Conservation (phyloP, 164 flowering plant species). For the Protea cynaroides region DNA sequence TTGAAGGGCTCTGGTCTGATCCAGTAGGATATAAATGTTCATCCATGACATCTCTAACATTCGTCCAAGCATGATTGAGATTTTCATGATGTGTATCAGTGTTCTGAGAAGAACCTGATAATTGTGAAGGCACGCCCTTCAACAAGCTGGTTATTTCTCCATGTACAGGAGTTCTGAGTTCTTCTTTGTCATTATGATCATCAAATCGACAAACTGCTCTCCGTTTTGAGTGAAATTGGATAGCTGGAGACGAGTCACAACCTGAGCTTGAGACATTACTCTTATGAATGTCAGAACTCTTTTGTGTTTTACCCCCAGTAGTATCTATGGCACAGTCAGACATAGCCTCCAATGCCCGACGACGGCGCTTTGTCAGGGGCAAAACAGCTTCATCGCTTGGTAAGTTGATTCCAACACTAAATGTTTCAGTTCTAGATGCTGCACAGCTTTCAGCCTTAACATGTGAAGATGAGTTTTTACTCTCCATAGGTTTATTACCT, state of each 20-base stretch:
- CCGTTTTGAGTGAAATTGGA: slow-evolving; percentile 34
- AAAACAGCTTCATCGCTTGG: slow-evolving; percentile 50
- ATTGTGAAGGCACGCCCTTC: slow-evolving; percentile 16
- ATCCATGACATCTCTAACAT: slow-evolving; percentile 14
- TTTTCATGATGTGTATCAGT: slow-evolving; percentile 14
- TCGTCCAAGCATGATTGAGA: slow-evolving; percentile 14
- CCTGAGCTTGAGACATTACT: slow-evolving; percentile 24
- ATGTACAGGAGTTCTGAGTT: slow-evolving; percentile 68
- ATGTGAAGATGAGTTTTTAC: slow-evolving; percentile 19
- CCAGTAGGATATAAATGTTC: slow-evolving; percentile 14
- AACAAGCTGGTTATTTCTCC: slow-evolving; percentile 31
- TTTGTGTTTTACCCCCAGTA: slow-evolving; percentile 25
- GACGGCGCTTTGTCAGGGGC: slow-evolving; percentile 47
- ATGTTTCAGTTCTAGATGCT: slow-evolving; percentile 21
- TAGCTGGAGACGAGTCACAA: slow-evolving; percentile 18
- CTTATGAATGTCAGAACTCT: slow-evolving; percentile 15
- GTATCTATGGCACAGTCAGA: slow-evolving; percentile 26
- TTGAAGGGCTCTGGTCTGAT: slow-evolving; percentile 11
- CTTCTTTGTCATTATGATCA: slow-evolving; percentile 54
- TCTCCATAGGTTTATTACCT: slow-evolving; percentile 19
- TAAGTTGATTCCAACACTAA: slow-evolving; percentile 18
- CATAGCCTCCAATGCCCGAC: slow-evolving; percentile 44
- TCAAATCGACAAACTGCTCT: slow-evolving; percentile 59
- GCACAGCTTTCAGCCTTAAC: slow-evolving; percentile 25
- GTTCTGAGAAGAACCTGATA: slow-evolving; percentile 22